phyloP scores from a whole-genome alignment of 2,329 filamentous ascomycete genomes.

The Aphanocladium album region DNA sequence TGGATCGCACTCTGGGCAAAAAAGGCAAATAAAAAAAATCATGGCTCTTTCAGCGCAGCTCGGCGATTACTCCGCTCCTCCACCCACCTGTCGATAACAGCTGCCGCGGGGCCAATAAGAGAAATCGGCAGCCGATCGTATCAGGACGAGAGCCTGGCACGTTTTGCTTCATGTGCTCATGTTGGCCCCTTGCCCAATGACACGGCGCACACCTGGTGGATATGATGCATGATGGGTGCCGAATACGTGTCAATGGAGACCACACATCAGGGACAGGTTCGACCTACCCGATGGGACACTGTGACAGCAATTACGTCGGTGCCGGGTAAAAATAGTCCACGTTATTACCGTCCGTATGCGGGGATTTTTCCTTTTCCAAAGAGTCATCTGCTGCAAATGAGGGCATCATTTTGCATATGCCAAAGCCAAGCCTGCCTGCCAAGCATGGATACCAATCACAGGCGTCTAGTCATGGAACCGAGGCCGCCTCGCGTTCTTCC shows the following conservation, averaged over 20 bases:
- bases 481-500: background rate
- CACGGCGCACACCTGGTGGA: background rate
- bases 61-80: background rate
- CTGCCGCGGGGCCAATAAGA: background rate
- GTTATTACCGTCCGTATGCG: background rate
- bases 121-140: conserved; percentile 2
- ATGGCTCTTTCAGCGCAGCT: too few relatives aligned
- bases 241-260: background rate
- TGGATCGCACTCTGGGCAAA: too few relatives aligned
- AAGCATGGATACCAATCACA: too few relatives aligned
- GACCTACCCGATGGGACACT: background rate
- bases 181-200: background rate
- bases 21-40: too few relatives aligned
- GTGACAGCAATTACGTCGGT: background rate
- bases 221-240: background rate
- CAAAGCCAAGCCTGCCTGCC: background rate
- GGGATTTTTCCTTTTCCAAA: background rate
- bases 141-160: background rate
- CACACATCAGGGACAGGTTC: too few relatives aligned
- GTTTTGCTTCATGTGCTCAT: background rate
- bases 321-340: background rate
- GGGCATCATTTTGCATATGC: background rate
- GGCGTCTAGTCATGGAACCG: background rate
- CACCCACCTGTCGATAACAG: background rate
- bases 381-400: background rate